Evolutionary conservation across 208 protist species (phyloP), one percentile per base, ranked within the genome.

Genomic region (Porcisia hertigi): DNA sequence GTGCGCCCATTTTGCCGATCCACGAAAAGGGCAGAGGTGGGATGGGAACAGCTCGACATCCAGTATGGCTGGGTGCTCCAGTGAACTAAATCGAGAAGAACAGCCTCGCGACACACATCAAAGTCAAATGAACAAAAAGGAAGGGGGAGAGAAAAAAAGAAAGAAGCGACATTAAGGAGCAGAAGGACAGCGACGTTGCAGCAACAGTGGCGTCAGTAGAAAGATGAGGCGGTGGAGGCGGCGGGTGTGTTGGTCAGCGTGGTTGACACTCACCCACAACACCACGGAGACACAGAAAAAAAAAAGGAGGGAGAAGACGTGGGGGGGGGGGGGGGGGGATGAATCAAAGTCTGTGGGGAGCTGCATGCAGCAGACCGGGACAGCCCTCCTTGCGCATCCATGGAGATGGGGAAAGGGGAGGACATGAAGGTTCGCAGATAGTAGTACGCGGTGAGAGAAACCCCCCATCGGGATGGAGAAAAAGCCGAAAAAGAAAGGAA

Each of bases 1-100:
- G 90, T 89, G 34, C 80, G 85, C 39, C 91, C 86, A 30, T 77
- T 69, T 57, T 85, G 83, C 62, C 85, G 84, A 76, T 95, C 93
- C 12, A 84, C 75, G 65, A 88, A 91, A 39, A 94, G 87, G 23
- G 91, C 88, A 1, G 88, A 92, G 23, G 86, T 82, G 30, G 93
- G 93, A 69, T 97, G 93, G 12, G 83, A 70, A 70, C 93, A 97
- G 6, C 73, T 72, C 4, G 86, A 83, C 90, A 94, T 94, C 23
- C 36, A 1, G 25, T 23, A 55, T 14, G 8, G 45, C 1, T 12
- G 8, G 20, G 30, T 43, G 47, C 18, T 30, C 23, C 1, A 36
- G 4, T 7, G 53, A 34, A 3, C 5, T 2, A 34, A 30, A 49
- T 49, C 3, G 18, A 39, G 34, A 39, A 60, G 20, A 60, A 8